phyloP scores from a whole-genome alignment of 495 filamentous ascomycete species.

The Tetracladium marchalianum region DNA sequence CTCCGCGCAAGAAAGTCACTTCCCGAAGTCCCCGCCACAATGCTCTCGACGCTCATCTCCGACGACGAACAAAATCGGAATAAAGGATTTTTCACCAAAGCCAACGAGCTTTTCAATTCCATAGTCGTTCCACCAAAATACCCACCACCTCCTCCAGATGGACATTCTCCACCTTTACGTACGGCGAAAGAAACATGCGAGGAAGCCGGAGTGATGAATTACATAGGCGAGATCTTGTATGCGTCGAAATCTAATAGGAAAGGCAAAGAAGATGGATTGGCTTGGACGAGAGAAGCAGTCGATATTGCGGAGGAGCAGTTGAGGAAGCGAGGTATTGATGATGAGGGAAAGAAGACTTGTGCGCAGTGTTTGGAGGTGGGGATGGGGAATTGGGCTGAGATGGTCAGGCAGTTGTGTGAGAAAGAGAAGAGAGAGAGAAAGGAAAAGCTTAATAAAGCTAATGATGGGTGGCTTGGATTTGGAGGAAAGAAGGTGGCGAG shows the following conservation, averaged over 20 bases:
- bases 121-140: conserved; percentile 44
- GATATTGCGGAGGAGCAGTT: conserved; percentile 50
- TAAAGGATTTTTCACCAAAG: background rate
- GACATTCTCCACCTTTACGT: conserved; percentile 52
- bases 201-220: conserved; percentile 74
- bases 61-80: background rate
- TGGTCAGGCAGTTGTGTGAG: conserved; percentile 40
- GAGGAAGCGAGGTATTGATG: conserved; percentile 28
- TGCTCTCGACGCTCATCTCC: conserved; percentile 5
- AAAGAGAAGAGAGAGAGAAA: conserved; percentile 27
- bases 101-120: conserved; percentile 3
- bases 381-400: conserved; percentile 64
- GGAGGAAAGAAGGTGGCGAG: conserved; percentile 20
- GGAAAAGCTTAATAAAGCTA: conserved; percentile 6
- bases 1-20: conserved; percentile 57
- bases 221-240: conserved; percentile 92
- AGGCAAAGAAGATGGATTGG: conserved; percentile 53
- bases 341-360: conserved; percentile 48
- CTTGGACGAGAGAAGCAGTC: conserved; percentile 79
- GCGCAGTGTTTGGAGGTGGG: conserved; percentile 62
- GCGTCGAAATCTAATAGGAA: conserved; percentile 27
- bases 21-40: conserved; percentile 13
- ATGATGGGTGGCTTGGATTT: conserved; percentile 7
- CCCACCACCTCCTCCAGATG: conserved; percentile 54
- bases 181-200: conserved; percentile 58